These are phyloP conservation scores for Lentinula raphanica DNA, from an alignment of 768 basidiomycete species.

Conservation along the genomic window DNA sequence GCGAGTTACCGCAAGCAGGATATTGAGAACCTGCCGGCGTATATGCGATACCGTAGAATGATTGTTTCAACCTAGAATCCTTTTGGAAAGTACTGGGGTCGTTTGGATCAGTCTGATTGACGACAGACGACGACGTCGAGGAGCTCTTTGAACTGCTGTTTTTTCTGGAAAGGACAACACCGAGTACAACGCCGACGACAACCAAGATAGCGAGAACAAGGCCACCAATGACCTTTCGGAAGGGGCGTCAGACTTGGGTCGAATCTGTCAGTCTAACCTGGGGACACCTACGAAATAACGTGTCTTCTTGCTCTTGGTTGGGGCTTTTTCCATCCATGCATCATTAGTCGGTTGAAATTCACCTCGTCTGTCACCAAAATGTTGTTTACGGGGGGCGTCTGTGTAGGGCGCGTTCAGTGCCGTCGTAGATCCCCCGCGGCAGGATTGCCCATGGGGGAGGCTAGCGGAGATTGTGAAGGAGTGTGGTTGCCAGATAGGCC, in stretches of 20 bases:
- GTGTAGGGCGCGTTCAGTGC: slow-evolving; percentile 1
- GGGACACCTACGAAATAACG: background rate
- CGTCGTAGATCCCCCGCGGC: background rate
- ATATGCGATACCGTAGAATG: slow-evolving; percentile 84
- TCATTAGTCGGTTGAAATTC: background rate
- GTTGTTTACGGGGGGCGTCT: background rate
- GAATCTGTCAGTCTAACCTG: background rate
- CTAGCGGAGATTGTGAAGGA: background rate
- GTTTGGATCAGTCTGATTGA: slow-evolving; percentile 18
- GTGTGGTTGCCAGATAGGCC: slow-evolving; percentile 2
- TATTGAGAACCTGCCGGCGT: slow-evolving; percentile 69
- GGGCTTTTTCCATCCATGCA: slow-evolving; percentile 3
- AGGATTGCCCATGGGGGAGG: background rate
- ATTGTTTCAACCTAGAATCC: slow-evolving; percentile 60
- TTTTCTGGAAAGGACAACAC: slow-evolving; percentile 33
- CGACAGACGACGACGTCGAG: background rate
- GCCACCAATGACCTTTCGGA: slow-evolving; percentile 44
- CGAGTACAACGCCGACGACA: slow-evolving; percentile 48
- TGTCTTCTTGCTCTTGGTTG: background rate
- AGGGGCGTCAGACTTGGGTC: too few relatives aligned
- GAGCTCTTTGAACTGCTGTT: background rate
- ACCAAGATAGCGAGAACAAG: slow-evolving; percentile 28
- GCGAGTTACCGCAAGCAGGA: slow-evolving; percentile 60
- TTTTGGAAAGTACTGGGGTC: slow-evolving; percentile 78
- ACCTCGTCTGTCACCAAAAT: slow-evolving; percentile 5